A percentile compares a stretch with the other conserved stretches of the same genome.
Evolutionary conservation across 306 rosid species (phyloP).

Genomic region (Quercus mongolica): DNA sequence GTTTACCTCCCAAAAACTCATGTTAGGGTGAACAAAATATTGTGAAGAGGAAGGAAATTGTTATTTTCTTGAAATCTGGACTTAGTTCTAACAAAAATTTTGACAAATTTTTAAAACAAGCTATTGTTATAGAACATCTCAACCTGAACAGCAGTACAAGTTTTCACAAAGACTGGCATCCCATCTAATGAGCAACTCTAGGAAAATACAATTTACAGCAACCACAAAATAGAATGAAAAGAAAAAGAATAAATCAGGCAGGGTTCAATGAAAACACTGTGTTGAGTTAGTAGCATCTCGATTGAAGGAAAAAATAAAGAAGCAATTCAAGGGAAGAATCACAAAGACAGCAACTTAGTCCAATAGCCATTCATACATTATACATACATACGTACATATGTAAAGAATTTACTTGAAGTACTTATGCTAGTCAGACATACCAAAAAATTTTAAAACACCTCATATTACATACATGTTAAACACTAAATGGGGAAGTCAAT

Average conservation of each 20-base stretch:
- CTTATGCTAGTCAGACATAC: neutral
- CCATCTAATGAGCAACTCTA: neutral
- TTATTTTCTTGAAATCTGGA: neutral
- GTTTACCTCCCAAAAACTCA: conserved; percentile 13
- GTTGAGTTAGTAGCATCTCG: neutral
- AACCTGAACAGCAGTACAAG: neutral
- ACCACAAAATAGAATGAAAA: neutral
- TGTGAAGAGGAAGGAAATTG: neutral
- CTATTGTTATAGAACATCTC: neutral
- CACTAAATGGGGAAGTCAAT: neutral
- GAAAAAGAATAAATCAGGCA: neutral
- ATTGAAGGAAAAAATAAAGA: neutral
- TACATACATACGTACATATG: neutral
- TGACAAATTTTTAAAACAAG: neutral
- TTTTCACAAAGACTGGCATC: neutral
- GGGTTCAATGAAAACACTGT: neutral
- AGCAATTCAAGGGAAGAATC: neutral
- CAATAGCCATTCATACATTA: neutral
- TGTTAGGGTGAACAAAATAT: neutral
- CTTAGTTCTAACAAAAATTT: neutral
- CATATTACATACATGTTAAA: neutral
- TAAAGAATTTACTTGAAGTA: neutral
- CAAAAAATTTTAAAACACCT: neutral
- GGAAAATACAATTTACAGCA: neutral
- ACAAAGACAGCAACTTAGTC: neutral